phyloP scores from a whole-genome alignment of 129 eudicot species.

The Tagetes patula region DNA sequence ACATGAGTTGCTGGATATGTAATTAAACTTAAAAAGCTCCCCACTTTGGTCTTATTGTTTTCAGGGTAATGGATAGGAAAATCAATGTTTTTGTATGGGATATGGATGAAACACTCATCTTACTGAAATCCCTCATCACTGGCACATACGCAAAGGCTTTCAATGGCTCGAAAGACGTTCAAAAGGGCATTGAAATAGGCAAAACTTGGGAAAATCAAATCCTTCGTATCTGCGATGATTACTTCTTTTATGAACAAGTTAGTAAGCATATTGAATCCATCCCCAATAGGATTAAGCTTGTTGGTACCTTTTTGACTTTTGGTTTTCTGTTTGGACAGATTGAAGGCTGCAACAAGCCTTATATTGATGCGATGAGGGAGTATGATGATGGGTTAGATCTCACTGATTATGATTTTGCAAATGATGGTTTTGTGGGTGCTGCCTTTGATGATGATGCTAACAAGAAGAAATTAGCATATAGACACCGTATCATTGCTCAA shows the following conservation, averaged over 20 bases:
- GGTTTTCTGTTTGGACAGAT: slow-evolving; percentile 43
- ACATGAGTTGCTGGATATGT: no score
- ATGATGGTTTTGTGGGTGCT: slow-evolving; percentile 57
- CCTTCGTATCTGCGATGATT: slow-evolving; percentile 72
- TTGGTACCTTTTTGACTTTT: not conserved
- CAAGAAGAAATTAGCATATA: slow-evolving; percentile 74
- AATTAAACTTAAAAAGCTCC: not conserved
- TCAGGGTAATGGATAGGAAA: slow-evolving; percentile 47
- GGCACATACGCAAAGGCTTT: slow-evolving; percentile 76
- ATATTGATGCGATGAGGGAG: slow-evolving; percentile 53
- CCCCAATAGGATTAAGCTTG: no score
- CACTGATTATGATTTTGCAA: slow-evolving; percentile 66
- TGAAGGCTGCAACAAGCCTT: slow-evolving; percentile 78
- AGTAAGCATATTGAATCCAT: not conserved
- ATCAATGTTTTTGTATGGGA: slow-evolving; percentile 85
- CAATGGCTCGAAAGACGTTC: slow-evolving; percentile 69
- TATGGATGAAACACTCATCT: slow-evolving; percentile 95
- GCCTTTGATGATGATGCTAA: slow-evolving; percentile 51
- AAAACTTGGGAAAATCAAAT: slow-evolving; percentile 84
- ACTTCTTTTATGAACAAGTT: slow-evolving; percentile 94
- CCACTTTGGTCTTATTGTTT: slow-evolving; percentile 22
- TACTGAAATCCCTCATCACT: slow-evolving; percentile 78
- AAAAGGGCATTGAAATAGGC: slow-evolving; percentile 73
- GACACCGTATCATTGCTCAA: slow-evolving; percentile 69
- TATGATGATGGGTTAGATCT: slow-evolving; percentile 84